Evolutionary conservation across 106 monocot species (phyloP), one percentile per base, ranked within the genome.

Genomic region (Cymbidium sinense): DNA sequence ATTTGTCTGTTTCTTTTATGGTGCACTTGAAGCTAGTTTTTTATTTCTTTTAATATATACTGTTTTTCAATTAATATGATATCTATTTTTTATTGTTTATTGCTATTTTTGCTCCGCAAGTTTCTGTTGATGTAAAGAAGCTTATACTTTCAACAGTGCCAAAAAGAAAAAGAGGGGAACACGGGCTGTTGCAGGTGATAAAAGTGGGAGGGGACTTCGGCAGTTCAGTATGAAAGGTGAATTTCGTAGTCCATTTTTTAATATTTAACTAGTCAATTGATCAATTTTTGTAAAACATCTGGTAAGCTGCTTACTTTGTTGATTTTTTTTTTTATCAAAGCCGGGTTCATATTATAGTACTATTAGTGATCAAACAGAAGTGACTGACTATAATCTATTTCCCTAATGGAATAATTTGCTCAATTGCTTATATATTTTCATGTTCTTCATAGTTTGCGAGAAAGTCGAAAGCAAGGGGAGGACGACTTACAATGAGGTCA

Each of bases 81-180:
- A 71, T 71, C 21, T 36, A 17, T 20, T 4, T 71, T 8, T 8
- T 71, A n/a, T 29, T 71, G 18, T 71, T 71, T 35, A 36, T 21
- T 69, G 64, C 25, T 27, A 43, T 12, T 37, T 51, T 20, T 61
- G 27, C 19, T 43, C 12, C 10, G 4, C 12, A 67, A 76, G 11
- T 34, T 77, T 77, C 8, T 52, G 28, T 29, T 25, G 15, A 25
- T 74, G 35, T 47, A 47, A 28, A 28, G 41, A 44, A 23, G 12
- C 15, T 74, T 27, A 7, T 19, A 28, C 13, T 64, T 54, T 62
- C 13, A 77, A 77, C 79, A 88, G 82, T 80, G 79, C 86, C 12
- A 99, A 95, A 85, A 99, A 95, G 93, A 99, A 99, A 86, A 99
- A 93, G 75, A 88, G 95, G 75, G 93, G 84, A 76, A 62, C 88